A percentile compares a stretch with the other conserved stretches of the same genome.
phyloP scores from a whole-genome alignment of 345 rosid genomes.

The Cardiospermum halicacabum region DNA sequence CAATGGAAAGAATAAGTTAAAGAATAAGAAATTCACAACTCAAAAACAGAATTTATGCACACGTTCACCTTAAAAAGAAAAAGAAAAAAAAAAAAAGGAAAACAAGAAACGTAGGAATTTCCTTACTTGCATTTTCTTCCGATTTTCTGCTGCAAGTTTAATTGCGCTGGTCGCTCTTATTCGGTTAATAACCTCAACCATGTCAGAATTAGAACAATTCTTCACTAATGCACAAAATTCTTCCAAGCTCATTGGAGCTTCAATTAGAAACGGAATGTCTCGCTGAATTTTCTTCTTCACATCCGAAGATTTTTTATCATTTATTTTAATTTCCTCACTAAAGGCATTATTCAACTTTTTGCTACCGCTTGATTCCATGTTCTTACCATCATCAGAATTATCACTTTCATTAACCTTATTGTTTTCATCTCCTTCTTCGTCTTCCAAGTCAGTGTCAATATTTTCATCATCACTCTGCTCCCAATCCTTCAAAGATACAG shows the following conservation, averaged over 20 bases:
- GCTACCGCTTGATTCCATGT: conserved; percentile 23
- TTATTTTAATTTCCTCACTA: conserved; percentile 21
- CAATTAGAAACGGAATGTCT: conserved; percentile 69
- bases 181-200: conserved; percentile 48
- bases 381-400: conserved; percentile 24
- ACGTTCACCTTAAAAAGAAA: background rate
- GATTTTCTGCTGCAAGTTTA: conserved; percentile 81
- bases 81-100: background rate
- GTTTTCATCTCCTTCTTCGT: conserved; percentile 27
- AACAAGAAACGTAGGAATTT: conserved; percentile 3
- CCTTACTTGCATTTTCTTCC: conserved; percentile 88
- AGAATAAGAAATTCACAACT: background rate
- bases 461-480: conserved; percentile 87
- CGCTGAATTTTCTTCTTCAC: conserved; percentile 24
- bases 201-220: conserved; percentile 47
- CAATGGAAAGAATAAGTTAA: background rate
- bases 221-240: conserved; percentile 59
- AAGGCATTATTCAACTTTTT: conserved; percentile 32
- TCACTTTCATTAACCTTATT: conserved; percentile 22
- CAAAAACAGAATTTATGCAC: background rate
- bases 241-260: conserved; percentile 69
- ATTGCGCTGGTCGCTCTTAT: conserved; percentile 64
- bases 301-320: conserved; percentile 10
- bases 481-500: conserved; percentile 60
- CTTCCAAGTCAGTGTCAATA: conserved; percentile 52